Conservation (phyloP, 2,329 filamentous ascomycete genomes). For the Sporothrix humicola region DNA sequence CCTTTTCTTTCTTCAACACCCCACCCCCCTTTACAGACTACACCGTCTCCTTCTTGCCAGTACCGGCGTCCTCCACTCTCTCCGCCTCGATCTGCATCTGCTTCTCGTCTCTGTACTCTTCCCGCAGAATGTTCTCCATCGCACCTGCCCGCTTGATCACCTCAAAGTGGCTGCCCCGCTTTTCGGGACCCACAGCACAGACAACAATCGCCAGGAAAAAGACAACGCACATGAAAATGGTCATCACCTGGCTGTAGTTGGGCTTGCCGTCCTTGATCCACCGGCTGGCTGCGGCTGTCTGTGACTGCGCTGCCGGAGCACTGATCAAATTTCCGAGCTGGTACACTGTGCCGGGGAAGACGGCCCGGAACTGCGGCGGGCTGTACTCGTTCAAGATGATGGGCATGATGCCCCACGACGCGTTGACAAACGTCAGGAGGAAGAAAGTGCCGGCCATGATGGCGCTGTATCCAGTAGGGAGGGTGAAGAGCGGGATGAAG, state of each 20-base stretch:
- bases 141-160: constrained; percentile 24
- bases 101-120: constrained; percentile 10
- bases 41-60: no score
- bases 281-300: constrained; percentile 16
- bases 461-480: constrained; percentile 54
- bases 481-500: constrained; percentile 86
- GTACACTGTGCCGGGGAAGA: constrained; percentile 73
- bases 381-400: constrained; percentile 78
- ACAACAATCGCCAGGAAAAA: constrained; percentile 23
- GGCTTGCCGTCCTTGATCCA: constrained; percentile 23
- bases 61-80: no score
- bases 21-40: no score
- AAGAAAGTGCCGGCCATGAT: constrained; percentile 85
- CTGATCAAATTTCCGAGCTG: constrained; percentile 78
- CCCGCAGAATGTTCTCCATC: constrained; percentile 15
- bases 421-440: constrained; percentile 71
- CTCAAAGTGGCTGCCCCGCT: constrained; percentile 25
- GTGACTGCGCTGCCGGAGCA: constrained; percentile 57
- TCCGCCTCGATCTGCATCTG: neutral
- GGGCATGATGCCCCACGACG: constrained; percentile 70
- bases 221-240: constrained; percentile 23
- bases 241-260: constrained; percentile 27
- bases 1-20: no score
- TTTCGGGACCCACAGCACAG: constrained; percentile 10
- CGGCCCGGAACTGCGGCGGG: constrained; percentile 71